A percentile compares a stretch with the other conserved stretches of the same genome.
phyloP scores from a whole-genome alignment of 108 stramenopile genomes.

The Cylindrotheca fusiformis region DNA sequence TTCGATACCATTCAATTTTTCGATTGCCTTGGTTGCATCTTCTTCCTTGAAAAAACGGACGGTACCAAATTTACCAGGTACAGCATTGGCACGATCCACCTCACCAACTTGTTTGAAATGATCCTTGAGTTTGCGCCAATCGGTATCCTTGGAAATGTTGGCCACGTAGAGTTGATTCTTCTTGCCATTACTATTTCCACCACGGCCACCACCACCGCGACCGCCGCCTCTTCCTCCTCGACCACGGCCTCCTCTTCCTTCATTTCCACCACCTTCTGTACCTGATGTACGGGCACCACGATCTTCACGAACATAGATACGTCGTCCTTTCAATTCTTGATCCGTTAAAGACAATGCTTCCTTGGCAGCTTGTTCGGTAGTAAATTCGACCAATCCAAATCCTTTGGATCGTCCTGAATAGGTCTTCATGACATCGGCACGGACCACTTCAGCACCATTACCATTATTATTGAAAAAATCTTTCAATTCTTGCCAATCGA shows the following conservation, averaged over 20 bases:
- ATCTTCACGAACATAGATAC: slow-evolving; percentile 89
- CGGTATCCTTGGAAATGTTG: slow-evolving; percentile 77
- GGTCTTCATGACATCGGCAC: slow-evolving; percentile 75
- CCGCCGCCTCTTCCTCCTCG: slow-evolving; percentile 19
- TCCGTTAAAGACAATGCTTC: slow-evolving; percentile 72
- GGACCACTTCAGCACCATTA: slow-evolving; percentile 68
- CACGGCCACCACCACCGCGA: slow-evolving; percentile 22
- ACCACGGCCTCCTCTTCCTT: slow-evolving; percentile 31
- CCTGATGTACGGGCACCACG: slow-evolving; percentile 31
- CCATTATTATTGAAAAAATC: slow-evolving; percentile 89
- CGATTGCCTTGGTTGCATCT: slow-evolving; percentile 85
- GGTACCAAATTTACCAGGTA: slow-evolving; percentile 70
- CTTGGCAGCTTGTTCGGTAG: slow-evolving; percentile 60
- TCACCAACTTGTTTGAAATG: slow-evolving; percentile 77
- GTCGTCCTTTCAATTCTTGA: slow-evolving; percentile 74
- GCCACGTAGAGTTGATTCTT: slow-evolving; percentile 74
- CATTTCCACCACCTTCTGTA: slow-evolving; percentile 45
- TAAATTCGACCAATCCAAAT: slow-evolving; percentile 89
- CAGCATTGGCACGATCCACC: slow-evolving; percentile 77
- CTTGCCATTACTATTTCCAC: not conserved
- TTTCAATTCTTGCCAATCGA: slow-evolving; percentile 92
- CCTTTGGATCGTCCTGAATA: slow-evolving; percentile 83
- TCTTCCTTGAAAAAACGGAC: slow-evolving; percentile 76
- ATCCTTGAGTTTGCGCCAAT: slow-evolving; percentile 89
- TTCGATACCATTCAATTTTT: slow-evolving; percentile 69